Evolutionary conservation across 129 eudicot genomes (phyloP), one percentile per base, ranked within the genome.

Genomic region (Centaurea solstitialis): DNA sequence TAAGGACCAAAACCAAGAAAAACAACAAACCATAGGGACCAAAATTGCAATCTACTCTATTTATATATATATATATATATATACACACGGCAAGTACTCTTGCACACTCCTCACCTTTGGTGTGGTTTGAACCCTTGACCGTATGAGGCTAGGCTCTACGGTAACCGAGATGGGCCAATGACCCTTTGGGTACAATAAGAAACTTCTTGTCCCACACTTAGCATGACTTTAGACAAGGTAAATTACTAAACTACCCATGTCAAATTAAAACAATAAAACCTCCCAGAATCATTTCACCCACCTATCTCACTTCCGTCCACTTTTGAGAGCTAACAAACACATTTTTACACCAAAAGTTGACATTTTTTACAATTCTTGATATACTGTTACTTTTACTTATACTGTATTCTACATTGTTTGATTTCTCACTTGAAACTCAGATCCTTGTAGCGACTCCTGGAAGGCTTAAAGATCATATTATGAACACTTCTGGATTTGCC

Each of bases 401-500:
- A 20, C 64, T 53, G n/a, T 4, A 15, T 53, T 53, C n/a, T 53
- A 62, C 68, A 9, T 64, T 22, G 30, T 7, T 64, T 64, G 28
- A 64, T 76, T 41, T 72, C 79, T 57, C 45, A 71, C 53, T 30
- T 73, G 70, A 77, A 68, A 64, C 70, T 10, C 90, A 96, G 98
- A 93, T 96, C 82, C 98, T 96, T 68, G 97, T 96, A 39, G 99
- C 99, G 17, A 96, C 99, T 69, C 99, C 99, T 88, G 99, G 99
- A 83, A 89, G 99, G 81, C 97, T 96, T 37, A 89, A 85, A 87
- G 99, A 96, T 85, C 99, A 96, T 82, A 83, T 93, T 53, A 95
- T 93, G 89, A 96, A 96, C 75, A 96, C 99, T 67, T 43, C 97
- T 78, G 99, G 99, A 65, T 96, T 93, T 81, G 98, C 97, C 47